phyloP scores from a whole-genome alignment of 805 yeast genomes.

The Blastobotrys mokoenaii region DNA sequence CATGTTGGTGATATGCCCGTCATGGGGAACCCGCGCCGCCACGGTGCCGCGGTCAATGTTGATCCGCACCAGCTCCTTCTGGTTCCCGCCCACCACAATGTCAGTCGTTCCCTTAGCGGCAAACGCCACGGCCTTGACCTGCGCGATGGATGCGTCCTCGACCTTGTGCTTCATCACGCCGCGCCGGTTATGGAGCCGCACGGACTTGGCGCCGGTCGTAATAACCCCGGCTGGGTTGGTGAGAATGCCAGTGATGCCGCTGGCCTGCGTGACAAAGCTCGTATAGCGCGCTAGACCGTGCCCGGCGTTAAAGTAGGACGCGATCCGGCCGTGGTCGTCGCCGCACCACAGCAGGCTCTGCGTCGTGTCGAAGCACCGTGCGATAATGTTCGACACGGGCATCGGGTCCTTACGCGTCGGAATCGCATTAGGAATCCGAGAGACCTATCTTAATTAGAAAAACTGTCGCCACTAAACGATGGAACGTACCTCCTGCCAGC shows the following conservation, averaged over 20 bases:
- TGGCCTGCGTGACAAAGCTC: slow-evolving; percentile 44
- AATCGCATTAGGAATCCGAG: slow-evolving; percentile 15
- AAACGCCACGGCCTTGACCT: slow-evolving; percentile 22
- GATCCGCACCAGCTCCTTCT: slow-evolving; percentile 25
- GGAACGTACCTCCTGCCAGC: slow-evolving; percentile 19
- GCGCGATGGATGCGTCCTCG: slow-evolving; percentile 21
- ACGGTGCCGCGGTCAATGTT: slow-evolving; percentile 32
- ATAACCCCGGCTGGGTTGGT: slow-evolving; percentile 51
- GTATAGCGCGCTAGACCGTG: slow-evolving; percentile 48
- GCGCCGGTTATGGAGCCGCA: slow-evolving; percentile 47
- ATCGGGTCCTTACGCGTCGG: slow-evolving; percentile 14
- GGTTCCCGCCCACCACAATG: slow-evolving; percentile 27
- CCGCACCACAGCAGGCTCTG: slow-evolving; percentile 83
- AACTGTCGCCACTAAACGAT: no score
- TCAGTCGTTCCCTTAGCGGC: slow-evolving; percentile 25
- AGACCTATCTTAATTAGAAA: slow-evolving; percentile 6
- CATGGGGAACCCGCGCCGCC: slow-evolving; percentile 6
- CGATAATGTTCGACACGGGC: slow-evolving; percentile 12
- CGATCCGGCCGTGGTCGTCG: slow-evolving; percentile 42
- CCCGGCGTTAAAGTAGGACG: slow-evolving; percentile 33
- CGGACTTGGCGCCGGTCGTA: slow-evolving; percentile 42
- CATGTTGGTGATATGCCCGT: slow-evolving; percentile 23
- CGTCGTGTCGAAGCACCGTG: slow-evolving; percentile 53
- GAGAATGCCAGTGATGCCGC: slow-evolving; percentile 44
- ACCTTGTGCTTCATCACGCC: slow-evolving; percentile 40